Percentiles rank a stretch among this genome's conserved stretches.
Evolutionary conservation across 139 green algal species (phyloP).

Genomic region (Coelastrella sp.): DNA sequence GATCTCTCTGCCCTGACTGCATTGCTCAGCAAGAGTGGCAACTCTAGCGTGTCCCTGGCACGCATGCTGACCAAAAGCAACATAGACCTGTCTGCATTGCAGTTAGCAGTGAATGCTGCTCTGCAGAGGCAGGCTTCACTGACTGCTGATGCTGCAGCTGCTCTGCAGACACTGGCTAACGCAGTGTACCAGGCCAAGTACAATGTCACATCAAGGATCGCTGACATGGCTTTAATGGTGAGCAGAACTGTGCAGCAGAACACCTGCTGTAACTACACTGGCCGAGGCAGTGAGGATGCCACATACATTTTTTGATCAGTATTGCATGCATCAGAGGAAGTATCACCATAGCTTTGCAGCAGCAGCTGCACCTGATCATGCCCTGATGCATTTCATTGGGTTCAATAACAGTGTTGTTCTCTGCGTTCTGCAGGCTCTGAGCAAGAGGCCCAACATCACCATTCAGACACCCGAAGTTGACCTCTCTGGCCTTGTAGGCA

Average conservation of each 20-base stretch:
- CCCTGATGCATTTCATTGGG: too few species aligned
- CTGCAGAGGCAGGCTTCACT: background rate
- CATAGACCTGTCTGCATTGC: background rate
- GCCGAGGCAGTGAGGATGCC: too few species aligned
- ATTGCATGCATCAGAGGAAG: too few species aligned
- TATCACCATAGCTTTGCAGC: too few species aligned
- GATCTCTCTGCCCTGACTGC: constrained; percentile 25
- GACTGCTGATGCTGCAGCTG: background rate
- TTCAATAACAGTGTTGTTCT: too few species aligned
- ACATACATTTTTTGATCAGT: too few species aligned
- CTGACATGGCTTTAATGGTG: background rate
- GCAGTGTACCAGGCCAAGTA: background rate
- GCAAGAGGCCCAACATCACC: background rate
- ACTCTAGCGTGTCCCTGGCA: background rate
- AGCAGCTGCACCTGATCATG: background rate
- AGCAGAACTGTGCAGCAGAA: background rate
- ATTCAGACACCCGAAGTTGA: background rate
- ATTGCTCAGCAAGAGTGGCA: background rate
- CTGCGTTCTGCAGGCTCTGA: background rate
- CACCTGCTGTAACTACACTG: too few species aligned
- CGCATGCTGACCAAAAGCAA: background rate
- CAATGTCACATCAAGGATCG: background rate
- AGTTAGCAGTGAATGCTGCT: background rate
- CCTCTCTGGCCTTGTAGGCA: background rate
- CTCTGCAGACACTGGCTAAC: background rate